phyloP scores from a whole-genome alignment of 2,329 filamentous ascomycete species.

The Colletotrichum filicis region DNA sequence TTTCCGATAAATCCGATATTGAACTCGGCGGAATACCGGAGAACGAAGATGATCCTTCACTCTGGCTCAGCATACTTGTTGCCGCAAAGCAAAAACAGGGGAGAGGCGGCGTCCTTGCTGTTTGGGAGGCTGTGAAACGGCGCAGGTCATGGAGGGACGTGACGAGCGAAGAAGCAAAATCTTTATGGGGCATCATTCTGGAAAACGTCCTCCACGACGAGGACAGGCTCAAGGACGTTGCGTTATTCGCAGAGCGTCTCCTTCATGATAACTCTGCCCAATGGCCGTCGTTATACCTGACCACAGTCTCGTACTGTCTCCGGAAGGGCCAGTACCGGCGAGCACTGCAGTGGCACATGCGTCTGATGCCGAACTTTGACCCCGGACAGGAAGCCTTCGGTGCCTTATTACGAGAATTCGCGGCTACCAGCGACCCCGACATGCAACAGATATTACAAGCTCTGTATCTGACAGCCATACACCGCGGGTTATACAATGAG shows the following conservation, averaged over 20 bases:
- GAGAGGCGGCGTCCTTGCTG: slow-evolving; percentile 37
- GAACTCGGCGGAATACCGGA: slow-evolving; percentile 8
- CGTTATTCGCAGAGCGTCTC: slow-evolving; percentile 57
- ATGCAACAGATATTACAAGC: slow-evolving; percentile 53
- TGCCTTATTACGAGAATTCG: slow-evolving; percentile 55
- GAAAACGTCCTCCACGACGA: slow-evolving; percentile 42
- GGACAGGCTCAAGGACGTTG: slow-evolving; percentile 44
- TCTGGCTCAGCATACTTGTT: slow-evolving; percentile 38
- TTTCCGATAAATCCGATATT: neutral
- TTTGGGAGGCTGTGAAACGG: slow-evolving; percentile 42
- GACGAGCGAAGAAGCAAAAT: slow-evolving; percentile 38
- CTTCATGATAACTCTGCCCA: slow-evolving; percentile 47
- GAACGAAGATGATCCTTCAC: slow-evolving; percentile 32
- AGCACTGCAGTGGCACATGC: slow-evolving; percentile 60
- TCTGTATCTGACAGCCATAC: slow-evolving; percentile 56
- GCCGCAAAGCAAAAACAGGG: slow-evolving; percentile 37
- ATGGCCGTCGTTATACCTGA: slow-evolving; percentile 64
- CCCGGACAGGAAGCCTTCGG: slow-evolving; percentile 54
- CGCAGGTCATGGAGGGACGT: slow-evolving; percentile 39
- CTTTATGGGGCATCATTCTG: slow-evolving; percentile 44
- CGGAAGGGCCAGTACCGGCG: slow-evolving; percentile 48
- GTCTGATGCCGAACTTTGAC: slow-evolving; percentile 54
- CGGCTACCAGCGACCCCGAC: slow-evolving; percentile 47
- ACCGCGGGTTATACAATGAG: slow-evolving; percentile 60
- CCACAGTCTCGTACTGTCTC: slow-evolving; percentile 56